Conservation (phyloP, 345 rosid species). For the Reutealis trisperma region DNA sequence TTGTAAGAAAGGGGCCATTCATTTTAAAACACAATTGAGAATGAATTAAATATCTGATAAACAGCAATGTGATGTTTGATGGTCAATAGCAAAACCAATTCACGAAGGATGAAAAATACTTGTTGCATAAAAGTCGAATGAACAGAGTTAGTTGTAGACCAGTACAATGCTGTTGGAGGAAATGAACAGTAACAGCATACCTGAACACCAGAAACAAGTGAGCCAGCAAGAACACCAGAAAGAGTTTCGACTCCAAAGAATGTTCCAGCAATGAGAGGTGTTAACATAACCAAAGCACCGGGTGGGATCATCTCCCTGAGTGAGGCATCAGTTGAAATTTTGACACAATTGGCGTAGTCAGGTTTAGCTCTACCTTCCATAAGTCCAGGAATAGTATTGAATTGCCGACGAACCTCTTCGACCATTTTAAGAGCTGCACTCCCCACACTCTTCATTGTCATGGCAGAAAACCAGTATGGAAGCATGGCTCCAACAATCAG, state of each 20-base stretch:
- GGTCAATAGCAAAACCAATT: too few species aligned
- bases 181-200: slow-evolving; percentile 9
- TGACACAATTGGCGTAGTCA: slow-evolving; percentile 69
- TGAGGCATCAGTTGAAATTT: slow-evolving; percentile 71
- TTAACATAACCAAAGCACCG: slow-evolving; percentile 68
- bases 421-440: slow-evolving; percentile 76
- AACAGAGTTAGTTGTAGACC: neutral
- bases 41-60: too few species aligned
- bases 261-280: slow-evolving; percentile 61
- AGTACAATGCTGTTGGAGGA: neutral
- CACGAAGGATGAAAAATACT: too few species aligned
- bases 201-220: slow-evolving; percentile 75
- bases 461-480: slow-evolving; percentile 74
- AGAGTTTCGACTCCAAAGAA: slow-evolving; percentile 72
- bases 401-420: slow-evolving; percentile 72
- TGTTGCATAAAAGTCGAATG: neutral
- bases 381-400: slow-evolving; percentile 69
- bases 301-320: slow-evolving; percentile 73
- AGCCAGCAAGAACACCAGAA: slow-evolving; percentile 69
- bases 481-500: slow-evolving; percentile 75
- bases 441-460: slow-evolving; percentile 83
- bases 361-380: slow-evolving; percentile 68
- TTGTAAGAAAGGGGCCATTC: too few species aligned
- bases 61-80: too few species aligned
- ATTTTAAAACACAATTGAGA: too few species aligned